Evolutionary conservation across 352 stramenopile species (phyloP), one percentile per base, ranked within the genome.

Genomic region (Phytophthora idaei): DNA sequence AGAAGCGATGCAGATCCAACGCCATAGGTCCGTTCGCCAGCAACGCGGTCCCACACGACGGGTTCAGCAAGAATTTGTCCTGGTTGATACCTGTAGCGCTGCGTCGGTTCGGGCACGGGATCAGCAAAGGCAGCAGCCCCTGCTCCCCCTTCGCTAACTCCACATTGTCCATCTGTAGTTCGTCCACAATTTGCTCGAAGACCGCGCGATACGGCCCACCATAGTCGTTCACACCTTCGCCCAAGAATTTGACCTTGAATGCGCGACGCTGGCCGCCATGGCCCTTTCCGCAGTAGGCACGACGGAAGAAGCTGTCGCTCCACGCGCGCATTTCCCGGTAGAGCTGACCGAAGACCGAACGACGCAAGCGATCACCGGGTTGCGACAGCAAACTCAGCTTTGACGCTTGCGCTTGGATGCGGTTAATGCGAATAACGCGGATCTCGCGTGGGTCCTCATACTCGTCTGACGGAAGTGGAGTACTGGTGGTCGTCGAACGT

Each of bases 231-330:
- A 99, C 98, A 47, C 97, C 97, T 76, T 99, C 97, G 56, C 97
- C 96, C 45, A 99, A 80, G 50, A 99, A 98, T 67, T 99, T 99
- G n/a, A 99, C 97, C 76, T 99, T 99, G 73, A 99, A 99, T 50
- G 96, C 96, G 51, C 98, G 87, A 46, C 97, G 93, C 76, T 99
- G 98, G 5, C 97, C 96, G 31, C 96, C 97, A 61, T 99, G 97
- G 45, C 97, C 97, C 64, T 99, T 99, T 36, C 97, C 97, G 47
- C 98, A 96, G 76, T 99, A 99, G 21, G 95, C 90, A 42, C 97
- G 88, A 9, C 98, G 90, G 59, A 99, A 97, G 29, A 94, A 97
- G 46, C 90, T 96, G 69, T 95, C 85, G 65, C 88, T 97, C 97
- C 97, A 99, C 10, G 81, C 89, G 21, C 90, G 85, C 81, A 98